Evolutionary conservation across 306 rosid genomes (phyloP).

Genomic region (Fragaria vesca): DNA sequence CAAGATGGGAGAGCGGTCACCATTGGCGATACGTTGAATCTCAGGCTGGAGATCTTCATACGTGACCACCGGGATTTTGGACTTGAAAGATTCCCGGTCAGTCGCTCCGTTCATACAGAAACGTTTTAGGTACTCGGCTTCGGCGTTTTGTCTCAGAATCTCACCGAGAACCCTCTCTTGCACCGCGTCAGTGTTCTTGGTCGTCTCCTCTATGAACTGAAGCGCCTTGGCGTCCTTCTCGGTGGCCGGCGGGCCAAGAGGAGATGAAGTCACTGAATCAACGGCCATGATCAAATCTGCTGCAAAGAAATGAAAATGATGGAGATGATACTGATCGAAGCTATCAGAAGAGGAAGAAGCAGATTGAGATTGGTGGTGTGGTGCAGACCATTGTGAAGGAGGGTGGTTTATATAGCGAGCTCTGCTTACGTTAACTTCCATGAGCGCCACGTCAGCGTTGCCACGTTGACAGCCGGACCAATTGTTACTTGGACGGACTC

Average conservation of each 20-base stretch:
- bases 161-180: slow-evolving; percentile 52
- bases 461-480: slow-evolving; percentile 16
- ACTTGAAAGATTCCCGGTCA: slow-evolving; percentile 62
- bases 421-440: neutral
- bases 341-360: neutral
- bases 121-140: slow-evolving; percentile 63
- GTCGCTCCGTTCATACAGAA: slow-evolving; percentile 62
- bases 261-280: slow-evolving; percentile 31
- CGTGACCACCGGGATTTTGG: slow-evolving; percentile 62
- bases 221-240: slow-evolving; percentile 59
- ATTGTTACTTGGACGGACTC: slow-evolving; percentile 35
- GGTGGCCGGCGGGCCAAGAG: slow-evolving; percentile 31
- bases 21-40: slow-evolving; percentile 82
- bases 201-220: slow-evolving; percentile 61
- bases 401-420: slow-evolving; percentile 36
- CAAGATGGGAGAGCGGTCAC: slow-evolving; percentile 77
- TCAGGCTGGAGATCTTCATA: slow-evolving; percentile 81
- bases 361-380: neutral
- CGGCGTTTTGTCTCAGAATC: slow-evolving; percentile 61
- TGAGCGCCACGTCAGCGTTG: slow-evolving; percentile 14
- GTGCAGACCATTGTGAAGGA: neutral
- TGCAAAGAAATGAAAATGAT: neutral
- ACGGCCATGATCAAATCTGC: slow-evolving; percentile 44
- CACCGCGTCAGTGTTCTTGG: slow-evolving; percentile 48
- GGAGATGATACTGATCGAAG: neutral